Conservation (phyloP, 2,329 filamentous ascomycete species). For the Aspergillus felis region DNA sequence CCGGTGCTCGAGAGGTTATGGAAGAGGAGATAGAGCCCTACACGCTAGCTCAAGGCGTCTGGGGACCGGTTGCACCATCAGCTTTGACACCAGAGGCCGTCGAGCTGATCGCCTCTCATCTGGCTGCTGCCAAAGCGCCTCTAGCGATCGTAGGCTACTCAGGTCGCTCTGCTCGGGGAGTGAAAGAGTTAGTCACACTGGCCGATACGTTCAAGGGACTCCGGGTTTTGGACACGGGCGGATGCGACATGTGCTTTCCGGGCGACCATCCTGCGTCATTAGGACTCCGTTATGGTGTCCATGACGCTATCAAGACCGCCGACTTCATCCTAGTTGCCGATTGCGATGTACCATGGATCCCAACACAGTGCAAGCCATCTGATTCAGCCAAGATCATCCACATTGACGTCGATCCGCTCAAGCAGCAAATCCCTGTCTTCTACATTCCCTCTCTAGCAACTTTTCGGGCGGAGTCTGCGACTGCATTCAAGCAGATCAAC, state of each 20-base stretch:
- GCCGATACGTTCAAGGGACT: constrained; percentile 47
- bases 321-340: constrained; percentile 83
- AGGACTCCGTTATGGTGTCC: constrained; percentile 69
- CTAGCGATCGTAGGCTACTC: constrained; percentile 50
- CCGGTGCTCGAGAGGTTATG: constrained; percentile 75
- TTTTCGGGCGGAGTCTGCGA: constrained; percentile 63
- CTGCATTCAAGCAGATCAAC: constrained; percentile 66
- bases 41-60: constrained; percentile 62
- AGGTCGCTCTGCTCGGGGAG: constrained; percentile 43
- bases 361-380: constrained; percentile 64
- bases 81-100: constrained; percentile 52
- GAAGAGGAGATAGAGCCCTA: constrained; percentile 78
- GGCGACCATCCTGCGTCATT: constrained; percentile 54
- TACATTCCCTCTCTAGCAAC: constrained; percentile 64
- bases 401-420: constrained; percentile 64
- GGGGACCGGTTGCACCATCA: constrained; percentile 67
- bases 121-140: constrained; percentile 46
- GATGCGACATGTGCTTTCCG: constrained; percentile 51
- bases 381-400: constrained; percentile 58
- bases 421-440: constrained; percentile 70
- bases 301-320: constrained; percentile 68
- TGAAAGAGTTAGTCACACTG: constrained; percentile 44
- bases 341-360: constrained; percentile 91
- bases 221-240: constrained; percentile 51
- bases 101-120: constrained; percentile 39